Percentiles rank a stretch among this genome's conserved stretches.
Conservation (phyloP, 2,329 filamentous ascomycete species). For the Talaromyces atroroseus region DNA sequence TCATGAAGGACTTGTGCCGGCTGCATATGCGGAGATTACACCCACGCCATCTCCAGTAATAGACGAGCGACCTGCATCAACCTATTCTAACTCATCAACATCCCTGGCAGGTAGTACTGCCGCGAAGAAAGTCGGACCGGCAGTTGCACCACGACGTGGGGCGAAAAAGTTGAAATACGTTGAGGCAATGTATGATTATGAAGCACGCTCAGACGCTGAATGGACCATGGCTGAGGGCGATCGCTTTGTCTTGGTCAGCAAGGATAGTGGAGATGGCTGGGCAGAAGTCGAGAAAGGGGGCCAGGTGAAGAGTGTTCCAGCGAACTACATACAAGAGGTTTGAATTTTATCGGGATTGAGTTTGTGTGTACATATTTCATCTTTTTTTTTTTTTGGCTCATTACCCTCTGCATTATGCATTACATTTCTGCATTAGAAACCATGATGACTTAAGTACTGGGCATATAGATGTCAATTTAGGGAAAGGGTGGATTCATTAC, state of each 20-base stretch:
- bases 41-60: conserved; percentile 39
- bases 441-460: not conserved
- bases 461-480: not conserved
- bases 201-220: conserved; percentile 77
- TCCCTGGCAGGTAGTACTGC: conserved; percentile 55
- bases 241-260: conserved; percentile 79
- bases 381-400: conserved; percentile 22
- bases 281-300: conserved; percentile 92
- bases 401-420: not conserved
- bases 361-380: conserved; percentile 9
- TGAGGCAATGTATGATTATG: conserved; percentile 87
- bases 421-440: not conserved
- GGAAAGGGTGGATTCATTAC: not conserved
- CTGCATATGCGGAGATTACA: conserved; percentile 71
- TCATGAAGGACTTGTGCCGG: conserved; percentile 79
- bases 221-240: conserved; percentile 90
- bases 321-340: conserved; percentile 81
- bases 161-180: conserved; percentile 94
- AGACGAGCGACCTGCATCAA: conserved; percentile 61
- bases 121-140: conserved; percentile 80
- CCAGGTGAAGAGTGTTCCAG: conserved; percentile 79
- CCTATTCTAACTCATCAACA: conserved; percentile 70
- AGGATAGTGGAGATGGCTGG: conserved; percentile 91
- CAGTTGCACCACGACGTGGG: conserved; percentile 81
- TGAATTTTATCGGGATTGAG: conserved; percentile 24